These are phyloP conservation scores for Eremomyces bilateralis DNA, from an alignment of 495 filamentous ascomycete genomes.

Conservation along the genomic window DNA sequence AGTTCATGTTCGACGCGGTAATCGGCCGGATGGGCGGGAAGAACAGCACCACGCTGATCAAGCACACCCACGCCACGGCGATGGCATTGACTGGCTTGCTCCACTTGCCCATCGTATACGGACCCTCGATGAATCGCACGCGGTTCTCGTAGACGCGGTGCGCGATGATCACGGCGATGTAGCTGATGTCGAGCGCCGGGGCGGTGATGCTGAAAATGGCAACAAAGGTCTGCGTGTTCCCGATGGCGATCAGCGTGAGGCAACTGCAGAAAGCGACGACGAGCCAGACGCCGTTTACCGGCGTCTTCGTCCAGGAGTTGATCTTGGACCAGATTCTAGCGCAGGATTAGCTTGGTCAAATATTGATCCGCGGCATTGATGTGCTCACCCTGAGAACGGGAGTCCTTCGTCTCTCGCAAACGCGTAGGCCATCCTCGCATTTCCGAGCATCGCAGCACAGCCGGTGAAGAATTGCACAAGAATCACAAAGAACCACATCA, in stretches of 20 bases:
- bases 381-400: constrained; percentile 36
- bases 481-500: constrained; percentile 50
- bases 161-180: constrained; percentile 45
- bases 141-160: constrained; percentile 34
- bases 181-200: constrained; percentile 45
- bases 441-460: constrained; percentile 46
- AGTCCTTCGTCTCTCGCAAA: constrained; percentile 50
- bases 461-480: constrained; percentile 53
- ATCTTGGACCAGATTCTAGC: constrained; percentile 37
- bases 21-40: constrained; percentile 41
- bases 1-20: constrained; percentile 48
- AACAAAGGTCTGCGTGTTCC: constrained; percentile 40
- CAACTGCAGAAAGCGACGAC: constrained; percentile 38
- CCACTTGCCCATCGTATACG: constrained; percentile 41
- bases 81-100: constrained; percentile 35
- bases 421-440: constrained; percentile 52
- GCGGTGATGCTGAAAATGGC: constrained; percentile 54
- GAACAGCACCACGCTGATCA: constrained; percentile 46
- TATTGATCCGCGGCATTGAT: too few relatives aligned
- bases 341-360: too few relatives aligned
- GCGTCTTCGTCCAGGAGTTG: constrained; percentile 35
- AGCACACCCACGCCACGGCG: constrained; percentile 40
- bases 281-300: constrained; percentile 50
- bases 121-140: constrained; percentile 39
- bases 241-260: constrained; percentile 47